Evolutionary conservation across 2,329 filamentous ascomycete species (phyloP).

Genomic region (Aspergillus neoniger): DNA sequence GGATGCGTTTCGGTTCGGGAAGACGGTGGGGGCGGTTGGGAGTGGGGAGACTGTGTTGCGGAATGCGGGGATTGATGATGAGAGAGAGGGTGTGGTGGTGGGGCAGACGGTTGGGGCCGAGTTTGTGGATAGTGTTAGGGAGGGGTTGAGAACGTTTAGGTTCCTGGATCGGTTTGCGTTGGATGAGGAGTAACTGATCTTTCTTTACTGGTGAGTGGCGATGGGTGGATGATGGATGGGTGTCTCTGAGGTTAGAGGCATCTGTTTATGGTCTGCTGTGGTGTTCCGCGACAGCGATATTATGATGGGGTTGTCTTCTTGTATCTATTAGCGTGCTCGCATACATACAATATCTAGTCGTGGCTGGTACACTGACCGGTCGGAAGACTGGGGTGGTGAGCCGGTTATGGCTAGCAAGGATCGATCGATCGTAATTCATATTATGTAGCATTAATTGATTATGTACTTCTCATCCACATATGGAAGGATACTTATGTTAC

Average conservation of each 20-base stretch:
- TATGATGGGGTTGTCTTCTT: neutral
- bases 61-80: constrained; percentile 47
- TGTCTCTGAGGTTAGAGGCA: too few species aligned
- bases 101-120: constrained; percentile 33
- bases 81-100: constrained; percentile 40
- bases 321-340: neutral
- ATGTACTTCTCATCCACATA: neutral
- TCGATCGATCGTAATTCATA: neutral
- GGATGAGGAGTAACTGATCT: constrained; percentile 42
- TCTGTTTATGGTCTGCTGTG: neutral
- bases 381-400: neutral
- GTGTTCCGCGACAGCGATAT: neutral
- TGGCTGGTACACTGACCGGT: neutral
- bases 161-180: constrained; percentile 65
- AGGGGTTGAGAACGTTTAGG: constrained; percentile 65
- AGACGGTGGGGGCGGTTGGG: constrained; percentile 66
- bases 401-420: neutral
- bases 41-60: constrained; percentile 42
- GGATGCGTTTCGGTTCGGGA: constrained; percentile 68
- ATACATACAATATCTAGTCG: neutral
- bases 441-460: neutral
- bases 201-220: neutral
- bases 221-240: too few species aligned
- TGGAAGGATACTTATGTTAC: neutral
- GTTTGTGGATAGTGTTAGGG: constrained; percentile 53